Evolutionary conservation across 495 filamentous ascomycete species (phyloP).

Genomic region (Chlorociboria aeruginascens): DNA sequence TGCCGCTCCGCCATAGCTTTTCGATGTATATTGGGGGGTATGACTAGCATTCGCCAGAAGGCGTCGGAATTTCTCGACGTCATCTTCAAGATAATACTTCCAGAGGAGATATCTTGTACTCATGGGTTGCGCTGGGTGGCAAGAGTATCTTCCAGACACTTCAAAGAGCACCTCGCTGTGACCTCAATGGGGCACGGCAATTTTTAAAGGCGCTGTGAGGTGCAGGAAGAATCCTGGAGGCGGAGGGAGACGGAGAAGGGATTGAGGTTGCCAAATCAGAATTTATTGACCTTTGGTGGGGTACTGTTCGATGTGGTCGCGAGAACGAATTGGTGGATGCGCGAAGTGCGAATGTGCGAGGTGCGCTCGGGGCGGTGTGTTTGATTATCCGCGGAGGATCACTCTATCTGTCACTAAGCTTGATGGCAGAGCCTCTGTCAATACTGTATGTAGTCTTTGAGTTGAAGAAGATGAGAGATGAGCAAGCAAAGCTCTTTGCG

Average conservation of each 20-base stretch:
- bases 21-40: slow-evolving; percentile 31
- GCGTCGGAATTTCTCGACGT: slow-evolving; percentile 82
- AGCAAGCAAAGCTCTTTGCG: too few species aligned
- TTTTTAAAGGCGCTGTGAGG: slow-evolving; percentile 50
- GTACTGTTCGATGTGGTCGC: too few species aligned
- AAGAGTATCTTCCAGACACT: slow-evolving; percentile 42
- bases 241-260: background rate
- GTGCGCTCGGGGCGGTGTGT: too few species aligned
- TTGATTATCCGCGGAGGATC: too few species aligned
- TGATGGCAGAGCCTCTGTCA: too few species aligned
- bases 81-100: slow-evolving; percentile 91
- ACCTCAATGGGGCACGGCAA: slow-evolving; percentile 66
- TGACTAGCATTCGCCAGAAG: slow-evolving; percentile 57
- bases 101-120: slow-evolving; percentile 69
- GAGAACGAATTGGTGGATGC: too few species aligned
- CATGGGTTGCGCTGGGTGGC: slow-evolving; percentile 56
- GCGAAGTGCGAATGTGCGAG: too few species aligned
- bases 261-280: too few species aligned
- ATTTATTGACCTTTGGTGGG: too few species aligned
- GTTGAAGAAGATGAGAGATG: too few species aligned
- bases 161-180: slow-evolving; percentile 69
- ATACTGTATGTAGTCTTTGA: too few species aligned
- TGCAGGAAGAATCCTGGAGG: slow-evolving; percentile 16
- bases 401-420: too few species aligned
- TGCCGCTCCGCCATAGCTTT: slow-evolving; percentile 25